Evolutionary conservation across 768 basidiomycete genomes (phyloP), one percentile per base, ranked within the genome.

Genomic region (Cubamyces lactineus): DNA sequence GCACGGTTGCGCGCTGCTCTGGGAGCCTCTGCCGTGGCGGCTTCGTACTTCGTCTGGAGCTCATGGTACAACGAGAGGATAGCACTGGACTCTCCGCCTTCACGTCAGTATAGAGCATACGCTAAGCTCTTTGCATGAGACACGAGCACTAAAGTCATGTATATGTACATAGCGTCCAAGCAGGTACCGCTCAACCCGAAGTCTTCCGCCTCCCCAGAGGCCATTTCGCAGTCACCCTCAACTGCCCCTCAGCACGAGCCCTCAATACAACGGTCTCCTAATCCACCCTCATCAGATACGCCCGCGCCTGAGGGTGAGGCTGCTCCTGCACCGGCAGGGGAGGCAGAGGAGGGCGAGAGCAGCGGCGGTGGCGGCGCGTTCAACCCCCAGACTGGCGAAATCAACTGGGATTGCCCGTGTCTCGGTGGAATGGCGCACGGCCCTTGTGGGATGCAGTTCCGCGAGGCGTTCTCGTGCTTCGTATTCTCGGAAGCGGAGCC

Each of bases 331-430:
- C 30, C 67, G 4, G 51, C 63, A 17, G 68, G 42, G 5, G 71
- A 72, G 9, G 70, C 41, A 5, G 72, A 65, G 13, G 71, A 71
- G 23, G 74, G 50, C 67, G 71, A 71, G 30, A 73, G 48, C 66
- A 73, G 26, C 55, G 62, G 34, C 17, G 59, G 56, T 17, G 56
- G 57, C 1, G 83, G 83, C 41, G 96, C 97, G 5, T 98, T 85
- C 81, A 91, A 99, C 77, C 96, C 96, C 19, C 94, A 86, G 64
- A 99, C 97, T 1, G 97, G 97, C 46, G 95, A 98, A 82, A 98
- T 99, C 70, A 99, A 99, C 78, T 99, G 97, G 97, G 97, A 98
- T 72, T 99, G 97, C 74, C 94, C 97, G 1, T 98, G 97, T 74
- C 86, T 99, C 8, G 97, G 97, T 34, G 97, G 97, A 52, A 98